Evolutionary conservation across 805 yeast species (phyloP), one percentile per base, ranked within the genome.

Genomic region (Teunomyces kruisii): DNA sequence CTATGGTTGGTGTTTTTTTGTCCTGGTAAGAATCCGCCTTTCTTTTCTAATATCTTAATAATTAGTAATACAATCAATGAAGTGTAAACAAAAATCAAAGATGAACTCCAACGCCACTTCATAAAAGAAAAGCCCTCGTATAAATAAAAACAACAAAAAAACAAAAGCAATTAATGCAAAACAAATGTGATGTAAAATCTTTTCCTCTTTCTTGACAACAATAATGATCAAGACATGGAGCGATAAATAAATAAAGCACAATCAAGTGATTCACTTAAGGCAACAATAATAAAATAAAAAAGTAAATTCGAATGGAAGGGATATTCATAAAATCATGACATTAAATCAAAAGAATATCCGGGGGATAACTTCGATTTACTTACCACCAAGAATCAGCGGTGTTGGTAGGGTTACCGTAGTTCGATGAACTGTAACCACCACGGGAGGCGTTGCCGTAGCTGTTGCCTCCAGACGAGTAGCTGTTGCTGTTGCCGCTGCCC

Each of bases 301-400:
- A 46, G 46, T 42, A 39, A 43, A 42, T 9, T 29, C 6, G 5
- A 19, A 36, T 39, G 32, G 41, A 35, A 32, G 22, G 35, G 35
- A 40, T 30, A 43, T 39, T 43, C 46, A 43, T 43, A 43, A 43
- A 43, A 30, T 39, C 41, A 28, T 40, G 32, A 39, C 27, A 32
- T 22, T 33, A 24, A 22, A 28, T 35, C 38, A 35, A 35, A 35
- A 35, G 38, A 35, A 35, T 35, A 35, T 51, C 49, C 44, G 37
- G 40, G 42, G 36, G 38, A 30, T 39, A 29, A 32, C 38, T 28
- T 35, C 38, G 38, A 22, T 26, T 32, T 26, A 32, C 43, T 29
- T 59, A 71, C 77, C 77, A 72, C 75, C 75, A 71, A 22, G 75
- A 70, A 54, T 63, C 58, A 53, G 57, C 53, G 40, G 58, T 19